Conservation (phyloP, 2,329 filamentous ascomycete genomes). For the Sporothrix pallida region DNA sequence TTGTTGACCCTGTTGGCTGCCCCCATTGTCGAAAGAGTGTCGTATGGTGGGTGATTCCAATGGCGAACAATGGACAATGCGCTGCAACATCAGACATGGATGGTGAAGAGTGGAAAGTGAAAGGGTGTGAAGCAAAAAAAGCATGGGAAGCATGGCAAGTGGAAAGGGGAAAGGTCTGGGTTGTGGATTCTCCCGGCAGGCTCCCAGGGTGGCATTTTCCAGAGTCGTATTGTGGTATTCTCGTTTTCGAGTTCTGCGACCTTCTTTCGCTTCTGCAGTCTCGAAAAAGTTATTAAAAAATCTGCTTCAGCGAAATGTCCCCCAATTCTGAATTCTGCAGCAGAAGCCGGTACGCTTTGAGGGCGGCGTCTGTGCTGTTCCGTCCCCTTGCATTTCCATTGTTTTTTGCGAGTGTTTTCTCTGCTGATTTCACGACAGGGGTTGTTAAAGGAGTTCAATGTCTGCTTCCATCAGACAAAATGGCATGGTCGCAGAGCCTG, state of each 20-base stretch:
- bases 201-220: slow-evolving; percentile 7
- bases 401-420: neutral
- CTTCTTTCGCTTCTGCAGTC: neutral
- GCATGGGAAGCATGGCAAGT: too few species aligned
- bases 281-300: too few species aligned
- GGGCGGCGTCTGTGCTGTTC: slow-evolving; percentile 12
- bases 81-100: slow-evolving; percentile 11
- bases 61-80: slow-evolving; percentile 19
- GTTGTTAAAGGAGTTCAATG: neutral
- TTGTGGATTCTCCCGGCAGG: neutral
- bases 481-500: neutral
- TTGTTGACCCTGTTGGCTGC: neutral
- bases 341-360: neutral
- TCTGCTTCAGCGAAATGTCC: too few species aligned
- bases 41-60: slow-evolving; percentile 6
- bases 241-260: neutral
- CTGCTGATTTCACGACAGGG: neutral
- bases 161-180: neutral
- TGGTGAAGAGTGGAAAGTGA: neutral
- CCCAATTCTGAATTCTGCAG: neutral
- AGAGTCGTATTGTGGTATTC: neutral
- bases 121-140: neutral
- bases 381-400: neutral
- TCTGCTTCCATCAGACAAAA: neutral
- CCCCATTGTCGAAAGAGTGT: neutral